These are phyloP conservation scores for Yarrowia sp. DNA, from an alignment of 805 yeast species.

Conservation along the genomic window DNA sequence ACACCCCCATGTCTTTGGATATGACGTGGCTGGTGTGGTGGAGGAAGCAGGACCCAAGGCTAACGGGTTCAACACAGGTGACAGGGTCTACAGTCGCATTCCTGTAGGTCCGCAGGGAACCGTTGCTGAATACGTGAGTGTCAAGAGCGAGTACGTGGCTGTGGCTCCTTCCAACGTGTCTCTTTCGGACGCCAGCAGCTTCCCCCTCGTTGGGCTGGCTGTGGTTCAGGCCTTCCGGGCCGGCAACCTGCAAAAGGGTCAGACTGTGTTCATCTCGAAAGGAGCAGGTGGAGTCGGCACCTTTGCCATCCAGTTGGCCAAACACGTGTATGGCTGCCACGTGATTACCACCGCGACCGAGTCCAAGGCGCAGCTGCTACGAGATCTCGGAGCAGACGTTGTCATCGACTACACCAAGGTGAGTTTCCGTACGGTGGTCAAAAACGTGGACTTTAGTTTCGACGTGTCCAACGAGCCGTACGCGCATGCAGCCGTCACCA, in stretches of 20 bases:
- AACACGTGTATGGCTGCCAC: slow-evolving; percentile 38
- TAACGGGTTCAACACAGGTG: slow-evolving; percentile 50
- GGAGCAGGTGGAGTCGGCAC: slow-evolving; percentile 70
- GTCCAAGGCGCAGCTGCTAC: slow-evolving; percentile 44
- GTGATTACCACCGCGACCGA: slow-evolving; percentile 57
- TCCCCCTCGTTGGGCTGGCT: slow-evolving; percentile 44
- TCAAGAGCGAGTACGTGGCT: neutral
- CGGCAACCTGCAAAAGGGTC: slow-evolving; percentile 42
- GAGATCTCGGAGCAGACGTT: slow-evolving; percentile 56
- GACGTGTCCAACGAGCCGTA: slow-evolving; percentile 9
- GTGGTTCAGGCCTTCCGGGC: slow-evolving; percentile 49
- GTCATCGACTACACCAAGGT: slow-evolving; percentile 52
- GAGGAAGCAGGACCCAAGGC: slow-evolving; percentile 50
- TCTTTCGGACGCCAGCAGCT: slow-evolving; percentile 58
- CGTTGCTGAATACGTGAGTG: slow-evolving; percentile 39
- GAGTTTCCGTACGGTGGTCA: neutral
- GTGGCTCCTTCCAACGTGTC: slow-evolving; percentile 37
- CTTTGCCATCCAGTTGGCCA: slow-evolving; percentile 54
- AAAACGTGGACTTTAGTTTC: neutral
- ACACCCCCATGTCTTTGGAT: slow-evolving; percentile 46
- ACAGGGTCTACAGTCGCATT: slow-evolving; percentile 60
- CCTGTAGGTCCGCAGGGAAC: slow-evolving; percentile 58
- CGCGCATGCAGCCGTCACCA: neutral
- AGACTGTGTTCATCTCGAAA: neutral
- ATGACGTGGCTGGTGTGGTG: slow-evolving; percentile 64